Conservation (phyloP, 768 basidiomycete species). For the Chiua virens region DNA sequence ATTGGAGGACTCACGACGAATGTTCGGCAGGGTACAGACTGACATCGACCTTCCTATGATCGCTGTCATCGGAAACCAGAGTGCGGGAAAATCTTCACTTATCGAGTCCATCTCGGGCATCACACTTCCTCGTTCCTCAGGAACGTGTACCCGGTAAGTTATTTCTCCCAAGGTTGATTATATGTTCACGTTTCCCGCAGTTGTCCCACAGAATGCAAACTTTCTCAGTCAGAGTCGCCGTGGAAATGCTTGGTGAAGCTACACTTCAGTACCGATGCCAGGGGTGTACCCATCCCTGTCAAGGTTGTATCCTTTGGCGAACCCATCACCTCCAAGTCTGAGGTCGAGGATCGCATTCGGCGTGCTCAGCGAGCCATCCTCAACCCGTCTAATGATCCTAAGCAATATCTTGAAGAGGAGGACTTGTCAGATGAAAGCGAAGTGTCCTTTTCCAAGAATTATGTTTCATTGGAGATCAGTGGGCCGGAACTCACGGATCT, state of each 20-base stretch:
- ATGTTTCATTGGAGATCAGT: slow-evolving; percentile 57
- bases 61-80: slow-evolving; percentile 71
- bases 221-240: slow-evolving; percentile 37
- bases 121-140: slow-evolving; percentile 66
- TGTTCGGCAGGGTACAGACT: slow-evolving; percentile 50
- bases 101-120: slow-evolving; percentile 78
- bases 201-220: slow-evolving; percentile 58
- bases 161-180: not conserved
- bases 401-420: slow-evolving; percentile 14
- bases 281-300: slow-evolving; percentile 39
- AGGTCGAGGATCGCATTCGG: slow-evolving; percentile 66
- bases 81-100: slow-evolving; percentile 74
- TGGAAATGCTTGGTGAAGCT: slow-evolving; percentile 57
- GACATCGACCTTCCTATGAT: slow-evolving; percentile 76
- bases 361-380: slow-evolving; percentile 67
- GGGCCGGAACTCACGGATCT: slow-evolving; percentile 61
- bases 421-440: slow-evolving; percentile 12
- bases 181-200: slow-evolving; percentile 27
- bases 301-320: slow-evolving; percentile 45
- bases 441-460: slow-evolving; percentile 51
- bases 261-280: slow-evolving; percentile 41
- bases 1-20: not conserved
- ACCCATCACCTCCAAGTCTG: slow-evolving; percentile 46
- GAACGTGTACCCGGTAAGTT: slow-evolving; percentile 47
- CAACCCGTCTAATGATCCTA: slow-evolving; percentile 43